A percentile compares a stretch with the other conserved stretches of the same genome.
Conservation (phyloP, 495 filamentous ascomycete species). For the Cudoniella acicularis region DNA sequence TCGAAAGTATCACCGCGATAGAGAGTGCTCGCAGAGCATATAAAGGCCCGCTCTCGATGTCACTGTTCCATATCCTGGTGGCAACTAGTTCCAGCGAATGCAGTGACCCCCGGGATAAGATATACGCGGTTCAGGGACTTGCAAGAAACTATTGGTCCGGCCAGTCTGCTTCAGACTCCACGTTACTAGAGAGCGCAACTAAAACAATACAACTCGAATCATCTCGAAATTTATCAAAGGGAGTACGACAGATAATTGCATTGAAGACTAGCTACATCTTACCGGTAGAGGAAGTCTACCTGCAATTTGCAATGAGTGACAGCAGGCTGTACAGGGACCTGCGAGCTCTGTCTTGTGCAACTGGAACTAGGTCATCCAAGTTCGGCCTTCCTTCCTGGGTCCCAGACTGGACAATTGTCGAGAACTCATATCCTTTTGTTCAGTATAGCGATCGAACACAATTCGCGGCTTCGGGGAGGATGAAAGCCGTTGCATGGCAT, state of each 20-base stretch:
- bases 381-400: conserved; percentile 27
- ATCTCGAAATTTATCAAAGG: too few relatives aligned
- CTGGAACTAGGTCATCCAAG: background rate
- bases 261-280: background rate
- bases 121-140: conserved; percentile 4
- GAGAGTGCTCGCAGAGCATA: background rate
- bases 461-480: conserved; percentile 22
- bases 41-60: background rate
- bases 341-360: conserved; percentile 13
- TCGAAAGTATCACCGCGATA: conserved; percentile 5
- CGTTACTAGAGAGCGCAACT: too few relatives aligned
- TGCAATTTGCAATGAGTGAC: conserved; percentile 15
- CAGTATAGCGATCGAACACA: conserved; percentile 26
- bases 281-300: conserved; percentile 4
- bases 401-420: conserved; percentile 21
- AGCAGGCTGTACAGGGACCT: conserved; percentile 4
- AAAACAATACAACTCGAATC: too few relatives aligned
- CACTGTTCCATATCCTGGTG: conserved; percentile 7
- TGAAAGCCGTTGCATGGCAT: conserved; percentile 8
- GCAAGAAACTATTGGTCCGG: conserved; percentile 2
- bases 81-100: conserved; percentile 5
- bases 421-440: conserved; percentile 15
- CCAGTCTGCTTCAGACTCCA: background rate
- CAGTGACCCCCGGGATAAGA: conserved; percentile 7
- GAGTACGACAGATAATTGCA: background rate